Percentiles rank a stretch among this genome's conserved stretches.
Evolutionary conservation across 176 grass and related monocot species (phyloP).

Genomic region (Triticum urartu): DNA sequence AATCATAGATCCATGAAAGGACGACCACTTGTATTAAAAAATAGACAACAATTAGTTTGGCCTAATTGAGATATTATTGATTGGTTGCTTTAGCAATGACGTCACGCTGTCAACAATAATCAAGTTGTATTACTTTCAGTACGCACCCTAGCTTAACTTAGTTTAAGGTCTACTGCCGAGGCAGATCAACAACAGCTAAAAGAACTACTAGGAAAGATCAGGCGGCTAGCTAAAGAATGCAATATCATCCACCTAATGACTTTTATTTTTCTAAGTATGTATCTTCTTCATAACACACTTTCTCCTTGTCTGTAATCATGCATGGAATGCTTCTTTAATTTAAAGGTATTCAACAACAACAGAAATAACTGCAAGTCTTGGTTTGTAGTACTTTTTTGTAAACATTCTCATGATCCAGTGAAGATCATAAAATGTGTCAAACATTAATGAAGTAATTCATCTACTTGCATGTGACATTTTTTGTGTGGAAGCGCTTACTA

Average conservation of each 20-base stretch:
- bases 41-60: neutral
- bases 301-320: too few relatives aligned
- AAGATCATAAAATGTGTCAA: too few relatives aligned
- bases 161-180: neutral
- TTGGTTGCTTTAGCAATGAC: neutral
- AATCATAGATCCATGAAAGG: neutral
- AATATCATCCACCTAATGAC: neutral
- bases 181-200: neutral
- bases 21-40: neutral
- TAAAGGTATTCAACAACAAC: too few relatives aligned
- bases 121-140: neutral
- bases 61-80: neutral
- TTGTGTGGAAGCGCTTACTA: too few relatives aligned
- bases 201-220: neutral
- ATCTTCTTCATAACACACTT: too few relatives aligned
- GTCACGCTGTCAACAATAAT: neutral
- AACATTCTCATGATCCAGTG: too few relatives aligned
- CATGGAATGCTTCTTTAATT: too few relatives aligned
- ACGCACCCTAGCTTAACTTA: neutral
- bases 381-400: too few relatives aligned
- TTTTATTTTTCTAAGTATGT: neutral
- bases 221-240: neutral
- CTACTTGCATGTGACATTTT: too few relatives aligned
- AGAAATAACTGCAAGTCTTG: too few relatives aligned
- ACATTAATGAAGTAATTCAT: too few relatives aligned